phyloP scores from a whole-genome alignment of 139 green algal species.

The Coccomyxa sp. region DNA sequence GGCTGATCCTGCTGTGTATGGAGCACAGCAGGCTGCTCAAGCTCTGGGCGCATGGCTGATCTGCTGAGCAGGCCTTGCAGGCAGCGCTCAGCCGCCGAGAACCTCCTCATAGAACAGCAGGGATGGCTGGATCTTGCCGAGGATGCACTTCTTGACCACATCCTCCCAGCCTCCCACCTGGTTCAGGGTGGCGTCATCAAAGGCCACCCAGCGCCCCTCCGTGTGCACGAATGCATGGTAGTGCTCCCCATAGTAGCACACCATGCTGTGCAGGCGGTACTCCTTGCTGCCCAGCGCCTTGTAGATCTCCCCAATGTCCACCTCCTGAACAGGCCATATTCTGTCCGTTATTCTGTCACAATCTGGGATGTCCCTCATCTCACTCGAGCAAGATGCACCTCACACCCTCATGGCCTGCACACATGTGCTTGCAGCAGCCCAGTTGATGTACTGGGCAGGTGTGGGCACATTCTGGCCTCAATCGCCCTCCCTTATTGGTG shows the following conservation, averaged over 20 bases:
- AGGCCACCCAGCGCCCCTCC: slow-evolving; percentile 62
- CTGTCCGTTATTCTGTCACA: neutral
- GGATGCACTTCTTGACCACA: slow-evolving; percentile 58
- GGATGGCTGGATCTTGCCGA: slow-evolving; percentile 60
- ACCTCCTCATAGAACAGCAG: slow-evolving; percentile 23
- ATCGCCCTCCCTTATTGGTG: no score
- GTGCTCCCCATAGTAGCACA: slow-evolving; percentile 88
- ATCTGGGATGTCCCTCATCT: neutral
- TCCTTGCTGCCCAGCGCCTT: neutral
- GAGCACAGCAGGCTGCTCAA: no score
- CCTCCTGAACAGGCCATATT: neutral
- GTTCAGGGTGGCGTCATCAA: slow-evolving; percentile 36
- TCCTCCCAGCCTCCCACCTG: slow-evolving; percentile 47
- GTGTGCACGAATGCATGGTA: slow-evolving; percentile 78
- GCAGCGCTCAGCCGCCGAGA: neutral
- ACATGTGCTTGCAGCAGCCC: neutral
- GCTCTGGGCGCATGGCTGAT: no score
- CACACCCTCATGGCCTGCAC: neutral
- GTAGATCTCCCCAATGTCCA: slow-evolving; percentile 20
- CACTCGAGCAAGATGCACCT: neutral
- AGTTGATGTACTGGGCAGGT: neutral
- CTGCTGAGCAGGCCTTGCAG: no score
- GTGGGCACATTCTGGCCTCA: neutral
- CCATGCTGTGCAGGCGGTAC: slow-evolving; percentile 68
- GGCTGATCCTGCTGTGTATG: no score